These are phyloP conservation scores for Fusarium falciforme DNA, from an alignment of 2,329 filamentous ascomycete genomes.

Conservation along the genomic window DNA sequence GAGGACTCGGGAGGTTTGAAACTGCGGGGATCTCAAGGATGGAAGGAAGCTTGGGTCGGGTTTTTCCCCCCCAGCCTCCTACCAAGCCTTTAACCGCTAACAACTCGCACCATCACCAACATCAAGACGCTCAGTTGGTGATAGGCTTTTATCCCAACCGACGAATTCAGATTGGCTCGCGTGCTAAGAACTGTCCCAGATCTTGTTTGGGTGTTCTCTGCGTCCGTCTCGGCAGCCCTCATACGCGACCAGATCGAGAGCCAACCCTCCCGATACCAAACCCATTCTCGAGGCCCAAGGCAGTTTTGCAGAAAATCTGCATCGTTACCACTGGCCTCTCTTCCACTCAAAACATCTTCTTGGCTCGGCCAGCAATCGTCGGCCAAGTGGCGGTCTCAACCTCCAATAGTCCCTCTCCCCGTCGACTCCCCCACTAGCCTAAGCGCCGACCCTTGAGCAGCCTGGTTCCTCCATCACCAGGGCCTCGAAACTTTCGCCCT, in stretches of 20 bases:
- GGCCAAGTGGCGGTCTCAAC: constrained; percentile 38
- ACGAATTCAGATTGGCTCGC: background rate
- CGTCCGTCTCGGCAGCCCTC: background rate
- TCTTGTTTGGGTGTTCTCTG: background rate
- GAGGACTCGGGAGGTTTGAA: background rate
- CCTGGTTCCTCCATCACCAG: constrained; percentile 10
- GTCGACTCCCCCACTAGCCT: constrained; percentile 36
- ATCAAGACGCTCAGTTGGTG: background rate
- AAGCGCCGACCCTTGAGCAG: constrained; percentile 39
- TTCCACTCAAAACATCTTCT: constrained; percentile 16
- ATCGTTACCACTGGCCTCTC: background rate
- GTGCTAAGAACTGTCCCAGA: background rate
- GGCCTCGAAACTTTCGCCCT: constrained; percentile 12
- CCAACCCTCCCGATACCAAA: background rate
- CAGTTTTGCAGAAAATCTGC: background rate
- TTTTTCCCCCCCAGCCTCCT: background rate
- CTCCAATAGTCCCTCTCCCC: constrained; percentile 35
- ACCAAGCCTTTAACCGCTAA: background rate
- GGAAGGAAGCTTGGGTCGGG: background rate
- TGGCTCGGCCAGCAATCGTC: constrained; percentile 14
- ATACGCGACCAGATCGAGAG: background rate
- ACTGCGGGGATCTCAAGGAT: constrained; percentile 9
- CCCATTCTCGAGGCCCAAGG: constrained; percentile 14
- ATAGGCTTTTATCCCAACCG: background rate
- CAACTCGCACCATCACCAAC: background rate